phyloP scores from a whole-genome alignment of 2,329 filamentous ascomycete species.

The Didymosphaeria variabile region DNA sequence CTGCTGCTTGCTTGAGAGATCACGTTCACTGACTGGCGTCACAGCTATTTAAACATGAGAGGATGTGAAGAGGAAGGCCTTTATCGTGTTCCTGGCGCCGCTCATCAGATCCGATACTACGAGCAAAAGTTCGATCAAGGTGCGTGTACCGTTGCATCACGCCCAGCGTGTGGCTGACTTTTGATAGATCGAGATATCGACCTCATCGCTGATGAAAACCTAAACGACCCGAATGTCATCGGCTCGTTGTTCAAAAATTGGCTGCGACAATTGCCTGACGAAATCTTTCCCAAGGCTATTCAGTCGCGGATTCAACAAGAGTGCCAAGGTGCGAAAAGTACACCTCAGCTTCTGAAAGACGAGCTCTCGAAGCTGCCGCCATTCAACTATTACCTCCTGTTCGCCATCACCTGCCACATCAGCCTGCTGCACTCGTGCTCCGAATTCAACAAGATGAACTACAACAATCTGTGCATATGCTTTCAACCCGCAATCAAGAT shows the following conservation, averaged over 20 bases:
- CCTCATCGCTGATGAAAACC: slow-evolving; percentile 83
- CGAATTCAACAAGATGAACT: slow-evolving; percentile 98
- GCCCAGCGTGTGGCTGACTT: slow-evolving; percentile 12
- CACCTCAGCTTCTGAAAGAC: slow-evolving; percentile 86
- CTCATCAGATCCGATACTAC: slow-evolving; percentile 91
- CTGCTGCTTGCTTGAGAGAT: neutral
- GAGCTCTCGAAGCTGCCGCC: slow-evolving; percentile 93
- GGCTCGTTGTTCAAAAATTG: slow-evolving; percentile 96
- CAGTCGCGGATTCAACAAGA: slow-evolving; percentile 83
- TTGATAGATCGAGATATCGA: slow-evolving; percentile 82
- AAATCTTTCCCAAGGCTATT: slow-evolving; percentile 85
- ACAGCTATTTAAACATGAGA: slow-evolving; percentile 87
- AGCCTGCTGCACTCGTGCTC: slow-evolving; percentile 90
- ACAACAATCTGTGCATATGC: slow-evolving; percentile 93
- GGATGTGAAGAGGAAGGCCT: slow-evolving; percentile 93
- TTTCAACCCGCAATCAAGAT: slow-evolving; percentile 98
- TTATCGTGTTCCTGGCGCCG: slow-evolving; percentile 90
- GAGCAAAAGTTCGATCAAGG: slow-evolving; percentile 89
- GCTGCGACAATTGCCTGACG: slow-evolving; percentile 93
- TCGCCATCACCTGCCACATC: slow-evolving; percentile 95
- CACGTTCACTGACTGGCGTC: slow-evolving; percentile 22
- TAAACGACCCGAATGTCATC: slow-evolving; percentile 97
- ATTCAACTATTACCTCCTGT: slow-evolving; percentile 97
- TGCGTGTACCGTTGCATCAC: slow-evolving; percentile 49
- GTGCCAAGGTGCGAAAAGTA: slow-evolving; percentile 79